These are phyloP conservation scores for Chlorella sp. DNA, from an alignment of 139 green algal species.

Conservation along the genomic window DNA sequence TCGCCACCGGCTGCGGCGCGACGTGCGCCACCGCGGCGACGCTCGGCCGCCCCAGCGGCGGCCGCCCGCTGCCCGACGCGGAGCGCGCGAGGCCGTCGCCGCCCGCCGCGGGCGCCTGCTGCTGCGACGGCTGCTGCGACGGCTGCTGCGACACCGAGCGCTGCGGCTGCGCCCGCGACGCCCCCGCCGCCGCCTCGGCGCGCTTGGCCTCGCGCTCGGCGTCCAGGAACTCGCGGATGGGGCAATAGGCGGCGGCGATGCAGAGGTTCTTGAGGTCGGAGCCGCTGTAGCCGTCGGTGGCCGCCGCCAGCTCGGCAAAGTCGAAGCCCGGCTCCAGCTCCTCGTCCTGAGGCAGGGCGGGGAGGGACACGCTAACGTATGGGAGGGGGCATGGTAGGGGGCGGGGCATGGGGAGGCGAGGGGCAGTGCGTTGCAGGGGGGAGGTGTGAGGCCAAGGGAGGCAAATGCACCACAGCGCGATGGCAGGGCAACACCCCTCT, in stretches of 20 bases:
- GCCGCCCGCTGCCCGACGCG: background rate
- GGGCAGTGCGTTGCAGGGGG: too few relatives aligned
- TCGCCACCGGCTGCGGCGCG: constrained; percentile 11
- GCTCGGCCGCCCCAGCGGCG: background rate
- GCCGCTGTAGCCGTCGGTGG: constrained; percentile 61
- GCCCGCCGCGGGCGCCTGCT: background rate
- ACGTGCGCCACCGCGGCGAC: background rate
- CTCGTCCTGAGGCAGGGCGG: constrained; percentile 53
- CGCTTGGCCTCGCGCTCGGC: constrained; percentile 7
- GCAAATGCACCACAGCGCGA: too few relatives aligned
- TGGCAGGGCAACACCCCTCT: too few relatives aligned
- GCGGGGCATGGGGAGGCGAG: too few relatives aligned
- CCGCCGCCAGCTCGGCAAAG: constrained; percentile 42
- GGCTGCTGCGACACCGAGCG: too few relatives aligned
- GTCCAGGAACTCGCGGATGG: constrained; percentile 60
- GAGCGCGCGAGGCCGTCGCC: too few relatives aligned
- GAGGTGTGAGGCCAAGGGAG: too few relatives aligned
- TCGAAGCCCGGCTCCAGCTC: constrained; percentile 30
- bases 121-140: background rate
- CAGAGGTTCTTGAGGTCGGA: constrained; percentile 73
- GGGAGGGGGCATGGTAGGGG: background rate
- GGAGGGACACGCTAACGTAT: background rate
- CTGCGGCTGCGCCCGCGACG: too few relatives aligned
- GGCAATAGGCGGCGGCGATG: constrained; percentile 68
- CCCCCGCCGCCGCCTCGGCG: constrained; percentile 7